Evolutionary conservation across 163 green algal genomes (phyloP).

Genomic region (Chlamydomonas reinhardtii): DNA sequence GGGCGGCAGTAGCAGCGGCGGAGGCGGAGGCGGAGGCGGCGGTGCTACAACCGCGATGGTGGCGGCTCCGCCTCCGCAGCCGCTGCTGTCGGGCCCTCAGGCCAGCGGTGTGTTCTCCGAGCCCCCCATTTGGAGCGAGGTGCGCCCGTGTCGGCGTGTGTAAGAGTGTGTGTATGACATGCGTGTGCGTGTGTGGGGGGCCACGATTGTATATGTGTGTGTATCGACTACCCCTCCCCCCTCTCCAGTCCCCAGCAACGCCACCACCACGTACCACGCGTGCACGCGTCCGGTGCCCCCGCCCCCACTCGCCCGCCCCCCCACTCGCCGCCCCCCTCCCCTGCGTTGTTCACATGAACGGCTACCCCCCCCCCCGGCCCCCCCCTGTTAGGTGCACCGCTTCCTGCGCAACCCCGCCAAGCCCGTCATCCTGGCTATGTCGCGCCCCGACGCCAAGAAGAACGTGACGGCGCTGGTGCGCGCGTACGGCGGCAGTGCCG

Average conservation of each 20-base stretch:
- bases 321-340: neutral
- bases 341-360: no score
- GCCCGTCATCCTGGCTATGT: conserved; percentile 96
- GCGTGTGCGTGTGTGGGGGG: no score
- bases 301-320: neutral
- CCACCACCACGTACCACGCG: no score
- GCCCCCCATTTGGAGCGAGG: conserved; percentile 74
- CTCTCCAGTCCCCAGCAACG: no score
- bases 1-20: neutral
- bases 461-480: conserved; percentile 93
- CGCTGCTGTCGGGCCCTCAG: neutral
- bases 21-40: neutral
- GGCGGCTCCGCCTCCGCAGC: neutral
- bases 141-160: conserved; percentile 4
- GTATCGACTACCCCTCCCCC: no score
- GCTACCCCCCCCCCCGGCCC: no score
- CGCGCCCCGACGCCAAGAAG: conserved; percentile 96
- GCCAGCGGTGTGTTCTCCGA: conserved; percentile 50
- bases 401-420: conserved; percentile 95
- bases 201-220: no score
- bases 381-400: conserved; percentile 83
- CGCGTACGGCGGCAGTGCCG: conserved; percentile 70
- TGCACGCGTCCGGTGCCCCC: no score
- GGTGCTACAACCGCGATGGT: conserved; percentile 17
- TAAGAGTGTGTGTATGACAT: neutral